phyloP scores from a whole-genome alignment of 805 yeast genomes.

The Starmerella bombi region DNA sequence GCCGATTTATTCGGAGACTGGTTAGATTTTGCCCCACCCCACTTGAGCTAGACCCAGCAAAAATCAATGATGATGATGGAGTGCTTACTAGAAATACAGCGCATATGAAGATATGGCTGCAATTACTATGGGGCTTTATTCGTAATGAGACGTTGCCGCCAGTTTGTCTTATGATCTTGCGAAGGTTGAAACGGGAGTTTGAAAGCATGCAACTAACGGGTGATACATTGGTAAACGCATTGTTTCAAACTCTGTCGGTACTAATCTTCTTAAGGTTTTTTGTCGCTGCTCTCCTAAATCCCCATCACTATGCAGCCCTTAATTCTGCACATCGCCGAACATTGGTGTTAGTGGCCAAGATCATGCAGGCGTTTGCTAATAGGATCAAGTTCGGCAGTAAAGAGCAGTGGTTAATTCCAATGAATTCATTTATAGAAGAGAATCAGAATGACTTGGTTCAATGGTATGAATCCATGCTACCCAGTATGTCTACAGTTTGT shows the following conservation, averaged over 20 bases:
- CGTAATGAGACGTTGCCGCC: conserved; percentile 19
- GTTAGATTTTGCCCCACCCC: conserved; percentile 34
- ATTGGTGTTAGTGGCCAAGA: conserved; percentile 65
- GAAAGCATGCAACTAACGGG: conserved; percentile 3
- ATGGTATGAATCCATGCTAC: no score
- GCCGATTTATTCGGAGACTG: conserved; percentile 46
- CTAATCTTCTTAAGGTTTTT: conserved; percentile 72
- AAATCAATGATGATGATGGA: conserved; percentile 32
- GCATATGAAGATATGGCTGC: conserved; percentile 35
- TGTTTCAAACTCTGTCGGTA: conserved; percentile 67
- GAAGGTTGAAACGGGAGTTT: conserved; percentile 13
- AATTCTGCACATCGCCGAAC: conserved; percentile 62
- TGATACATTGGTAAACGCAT: conserved; percentile 14
- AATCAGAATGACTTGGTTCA: conserved; percentile 47
- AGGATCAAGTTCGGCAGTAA: conserved; percentile 63
- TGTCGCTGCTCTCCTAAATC: conserved; percentile 86
- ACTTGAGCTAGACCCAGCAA: conserved; percentile 73
- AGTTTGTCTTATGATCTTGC: conserved; percentile 18
- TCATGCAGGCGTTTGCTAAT: conserved; percentile 62
- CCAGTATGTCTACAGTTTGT: no score
- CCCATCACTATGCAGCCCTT: conserved; percentile 66
- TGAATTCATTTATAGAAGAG: conserved; percentile 55
- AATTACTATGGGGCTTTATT: conserved; percentile 19
- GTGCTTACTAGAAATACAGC: conserved; percentile 35
- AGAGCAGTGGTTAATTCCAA: conserved; percentile 61